Percentiles rank a stretch among this genome's conserved stretches.
phyloP scores from a whole-genome alignment of 2,329 filamentous ascomycete genomes.

The Pseudocercospora eumusae region DNA sequence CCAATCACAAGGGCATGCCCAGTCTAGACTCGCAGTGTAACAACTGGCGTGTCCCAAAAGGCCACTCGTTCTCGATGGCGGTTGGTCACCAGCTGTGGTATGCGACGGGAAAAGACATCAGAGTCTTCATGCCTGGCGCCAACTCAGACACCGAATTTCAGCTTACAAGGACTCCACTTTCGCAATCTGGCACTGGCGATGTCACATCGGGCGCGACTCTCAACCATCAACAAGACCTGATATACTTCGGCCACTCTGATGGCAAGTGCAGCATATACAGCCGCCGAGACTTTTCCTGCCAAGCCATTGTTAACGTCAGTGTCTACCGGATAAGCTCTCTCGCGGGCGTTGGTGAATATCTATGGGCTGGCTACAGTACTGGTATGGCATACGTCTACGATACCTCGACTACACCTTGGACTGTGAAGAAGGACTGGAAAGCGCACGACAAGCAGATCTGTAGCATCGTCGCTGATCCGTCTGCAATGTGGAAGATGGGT shows the following conservation, averaged over 20 bases:
- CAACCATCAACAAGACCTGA: slow-evolving; percentile 71
- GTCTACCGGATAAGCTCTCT: slow-evolving; percentile 93
- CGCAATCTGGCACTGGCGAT: slow-evolving; percentile 74
- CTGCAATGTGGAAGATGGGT: slow-evolving; percentile 82
- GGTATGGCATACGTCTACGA: slow-evolving; percentile 95
- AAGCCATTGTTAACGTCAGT: slow-evolving; percentile 82
- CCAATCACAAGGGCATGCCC: slow-evolving; percentile 70
- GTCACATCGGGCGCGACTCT: slow-evolving; percentile 81
- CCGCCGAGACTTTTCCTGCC: slow-evolving; percentile 69
- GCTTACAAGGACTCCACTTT: slow-evolving; percentile 69
- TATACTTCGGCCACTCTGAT: slow-evolving; percentile 89
- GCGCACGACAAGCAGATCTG: slow-evolving; percentile 80
- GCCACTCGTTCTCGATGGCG: slow-evolving; percentile 85
- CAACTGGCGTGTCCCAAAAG: slow-evolving; percentile 74
- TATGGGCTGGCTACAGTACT: slow-evolving; percentile 95
- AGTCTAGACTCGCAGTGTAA: slow-evolving; percentile 73
- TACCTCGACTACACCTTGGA: slow-evolving; percentile 78
- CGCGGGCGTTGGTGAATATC: slow-evolving; percentile 73
- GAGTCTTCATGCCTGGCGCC: slow-evolving; percentile 74
- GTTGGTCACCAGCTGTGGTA: slow-evolving; percentile 86
- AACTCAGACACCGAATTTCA: slow-evolving; percentile 72
- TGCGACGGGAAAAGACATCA: slow-evolving; percentile 80
- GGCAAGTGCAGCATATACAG: slow-evolving; percentile 96
- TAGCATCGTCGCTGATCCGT: slow-evolving; percentile 73
- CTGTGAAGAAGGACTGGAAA: slow-evolving; percentile 89